Percentiles rank a stretch among this genome's conserved stretches.
These are phyloP conservation scores for Plasmopara muralis DNA, from an alignment of 352 stramenopile species.

Conservation along the genomic window DNA sequence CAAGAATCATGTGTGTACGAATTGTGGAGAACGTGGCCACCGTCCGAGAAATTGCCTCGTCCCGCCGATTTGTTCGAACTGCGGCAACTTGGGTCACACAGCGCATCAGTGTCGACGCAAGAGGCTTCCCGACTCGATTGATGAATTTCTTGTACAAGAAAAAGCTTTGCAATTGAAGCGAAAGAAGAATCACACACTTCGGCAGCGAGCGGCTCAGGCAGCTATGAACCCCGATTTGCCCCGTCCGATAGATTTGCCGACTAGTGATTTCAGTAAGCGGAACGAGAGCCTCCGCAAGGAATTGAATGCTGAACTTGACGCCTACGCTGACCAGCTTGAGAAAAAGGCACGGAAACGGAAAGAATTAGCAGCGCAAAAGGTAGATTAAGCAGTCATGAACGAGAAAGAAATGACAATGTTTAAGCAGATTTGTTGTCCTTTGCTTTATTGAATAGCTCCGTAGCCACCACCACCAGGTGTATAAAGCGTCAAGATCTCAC, in stretches of 20 bases:
- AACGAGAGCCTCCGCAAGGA: constrained; percentile 48
- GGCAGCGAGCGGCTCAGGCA: constrained; percentile 10
- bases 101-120: constrained; percentile 40
- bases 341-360: constrained; percentile 13
- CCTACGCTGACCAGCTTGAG: constrained; percentile 38
- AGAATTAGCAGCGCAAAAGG: constrained; percentile 14
- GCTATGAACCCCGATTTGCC: constrained; percentile 10
- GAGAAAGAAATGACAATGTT: too few relatives aligned
- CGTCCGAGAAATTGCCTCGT: constrained; percentile 61
- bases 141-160: constrained; percentile 24
- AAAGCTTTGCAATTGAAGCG: constrained; percentile 17
- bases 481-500: constrained; percentile 93
- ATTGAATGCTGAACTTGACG: constrained; percentile 57
- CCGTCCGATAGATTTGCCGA: constrained; percentile 14
- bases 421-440: too few relatives aligned
- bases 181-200: constrained; percentile 15
- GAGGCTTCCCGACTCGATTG: constrained; percentile 19
- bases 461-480: constrained; percentile 96
- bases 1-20: constrained; percentile 56
- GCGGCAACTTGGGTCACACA: constrained; percentile 59
- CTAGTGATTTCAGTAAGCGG: constrained; percentile 33
- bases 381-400: constrained; percentile 1
- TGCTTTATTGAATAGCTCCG: constrained; percentile 31
- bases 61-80: constrained; percentile 73
- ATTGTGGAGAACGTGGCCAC: constrained; percentile 73